Percentiles rank a stretch among this genome's conserved stretches.
These are phyloP conservation scores for Echria macrotheca DNA, from an alignment of 495 filamentous ascomycete species.

Conservation along the genomic window DNA sequence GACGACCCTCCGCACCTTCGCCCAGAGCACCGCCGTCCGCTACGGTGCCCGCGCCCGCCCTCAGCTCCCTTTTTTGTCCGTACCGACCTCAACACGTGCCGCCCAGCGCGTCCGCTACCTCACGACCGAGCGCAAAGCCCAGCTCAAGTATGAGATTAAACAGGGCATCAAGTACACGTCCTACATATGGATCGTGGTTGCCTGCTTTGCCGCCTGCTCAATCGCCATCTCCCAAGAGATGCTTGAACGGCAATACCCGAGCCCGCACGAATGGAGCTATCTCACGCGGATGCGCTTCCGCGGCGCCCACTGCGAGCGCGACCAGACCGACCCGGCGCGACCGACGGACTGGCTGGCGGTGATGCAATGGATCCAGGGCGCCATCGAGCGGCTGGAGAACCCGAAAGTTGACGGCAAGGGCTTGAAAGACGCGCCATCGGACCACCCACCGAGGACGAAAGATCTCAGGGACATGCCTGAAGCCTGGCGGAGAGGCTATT, in stretches of 20 bases:
- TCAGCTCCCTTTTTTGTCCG: slow-evolving; percentile 69
- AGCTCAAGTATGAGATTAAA: slow-evolving; percentile 59
- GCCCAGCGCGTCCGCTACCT: slow-evolving; percentile 62
- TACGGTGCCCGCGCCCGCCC: slow-evolving; percentile 46
- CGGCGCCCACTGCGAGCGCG: slow-evolving; percentile 52
- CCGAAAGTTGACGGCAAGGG: slow-evolving; percentile 60
- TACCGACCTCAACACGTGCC: slow-evolving; percentile 32
- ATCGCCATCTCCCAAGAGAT: slow-evolving; percentile 60
- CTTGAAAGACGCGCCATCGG: slow-evolving; percentile 38
- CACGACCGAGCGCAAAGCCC: slow-evolving; percentile 67
- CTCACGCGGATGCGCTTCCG: slow-evolving; percentile 55
- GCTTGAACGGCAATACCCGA: slow-evolving; percentile 67
- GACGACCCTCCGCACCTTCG: slow-evolving; percentile 18
- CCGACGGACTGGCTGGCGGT: slow-evolving; percentile 62
- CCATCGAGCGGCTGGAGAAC: slow-evolving; percentile 61
- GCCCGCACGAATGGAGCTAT: slow-evolving; percentile 69
- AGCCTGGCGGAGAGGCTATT: slow-evolving; percentile 79
- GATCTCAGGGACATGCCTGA: slow-evolving; percentile 72
- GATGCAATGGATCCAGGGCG: slow-evolving; percentile 45
- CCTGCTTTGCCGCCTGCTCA: slow-evolving; percentile 48
- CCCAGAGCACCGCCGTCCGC: slow-evolving; percentile 21
- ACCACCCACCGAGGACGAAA: slow-evolving; percentile 26
- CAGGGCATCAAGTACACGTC: slow-evolving; percentile 54
- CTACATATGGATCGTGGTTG: slow-evolving; percentile 50
- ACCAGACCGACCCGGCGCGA: slow-evolving; percentile 41